Conservation (phyloP, 2,329 filamentous ascomycete genomes). For the Claviceps monticola region DNA sequence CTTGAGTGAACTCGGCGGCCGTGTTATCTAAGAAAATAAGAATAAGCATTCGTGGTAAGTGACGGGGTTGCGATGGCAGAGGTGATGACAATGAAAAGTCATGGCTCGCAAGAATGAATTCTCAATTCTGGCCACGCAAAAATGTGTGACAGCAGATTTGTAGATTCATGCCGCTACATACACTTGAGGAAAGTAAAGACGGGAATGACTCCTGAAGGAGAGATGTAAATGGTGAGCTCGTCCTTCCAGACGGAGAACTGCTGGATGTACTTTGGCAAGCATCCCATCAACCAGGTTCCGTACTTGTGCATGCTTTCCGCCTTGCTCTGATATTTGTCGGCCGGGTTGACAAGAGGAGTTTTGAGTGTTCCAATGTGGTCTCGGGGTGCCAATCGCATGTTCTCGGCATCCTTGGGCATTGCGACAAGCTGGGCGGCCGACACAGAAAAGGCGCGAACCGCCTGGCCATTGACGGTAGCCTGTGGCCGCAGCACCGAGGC, state of each 20-base stretch:
- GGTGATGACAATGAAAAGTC: neutral
- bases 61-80: neutral
- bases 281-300: conserved; percentile 92
- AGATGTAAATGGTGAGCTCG: conserved; percentile 87
- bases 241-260: conserved; percentile 99
- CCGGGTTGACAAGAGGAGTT: conserved; percentile 72
- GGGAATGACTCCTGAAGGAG: conserved; percentile 75
- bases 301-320: conserved; percentile 83
- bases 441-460: conserved; percentile 35
- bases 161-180: conserved; percentile 16
- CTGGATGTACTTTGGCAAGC: conserved; percentile 93
- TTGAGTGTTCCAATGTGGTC: conserved; percentile 50
- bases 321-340: conserved; percentile 84
- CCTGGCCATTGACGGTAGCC: conserved; percentile 25
- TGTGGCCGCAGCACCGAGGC: conserved; percentile 41
- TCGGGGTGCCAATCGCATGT: conserved; percentile 53
- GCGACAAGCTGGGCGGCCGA: conserved; percentile 36
- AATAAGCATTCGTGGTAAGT: neutral
- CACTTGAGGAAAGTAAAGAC: conserved; percentile 89
- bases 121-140: neutral
- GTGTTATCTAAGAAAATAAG: conserved; percentile 56
- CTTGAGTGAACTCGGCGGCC: conserved; percentile 87
- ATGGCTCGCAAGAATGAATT: neutral
- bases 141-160: neutral
- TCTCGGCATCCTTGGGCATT: conserved; percentile 46